A percentile compares a stretch with the other conserved stretches of the same genome.
Conservation (phyloP, 2,329 filamentous ascomycete species). For the Curvularia verruculosa region DNA sequence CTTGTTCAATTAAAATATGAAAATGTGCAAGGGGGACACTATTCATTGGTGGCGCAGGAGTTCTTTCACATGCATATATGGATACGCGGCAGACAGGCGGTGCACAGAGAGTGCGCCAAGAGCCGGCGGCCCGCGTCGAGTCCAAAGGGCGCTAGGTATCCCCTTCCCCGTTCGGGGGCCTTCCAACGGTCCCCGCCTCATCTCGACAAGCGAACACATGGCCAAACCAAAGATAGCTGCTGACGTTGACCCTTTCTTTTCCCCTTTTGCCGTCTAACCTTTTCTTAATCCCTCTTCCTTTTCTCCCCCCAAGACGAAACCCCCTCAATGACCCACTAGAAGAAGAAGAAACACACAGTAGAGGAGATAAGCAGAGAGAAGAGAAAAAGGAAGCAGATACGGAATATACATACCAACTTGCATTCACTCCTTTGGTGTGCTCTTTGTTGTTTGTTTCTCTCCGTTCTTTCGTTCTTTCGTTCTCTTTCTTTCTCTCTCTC, state of each 20-base stretch:
- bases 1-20: background rate
- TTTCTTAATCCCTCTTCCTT: constrained; percentile 5
- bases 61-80: background rate
- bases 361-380: background rate
- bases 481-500: constrained; percentile 1
- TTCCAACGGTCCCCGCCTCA: background rate
- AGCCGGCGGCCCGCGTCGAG: constrained; percentile 10
- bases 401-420: constrained; percentile 11
- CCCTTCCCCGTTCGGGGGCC: constrained; percentile 2
- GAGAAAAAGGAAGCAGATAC: constrained; percentile 1
- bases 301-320: background rate
- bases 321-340: background rate
- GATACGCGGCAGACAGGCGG: background rate
- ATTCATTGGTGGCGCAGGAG: background rate
- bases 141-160: constrained; percentile 1
- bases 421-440: constrained; percentile 6
- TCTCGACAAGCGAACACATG: constrained; percentile 4
- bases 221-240: constrained; percentile 3
- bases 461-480: background rate
- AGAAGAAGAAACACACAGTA: background rate
- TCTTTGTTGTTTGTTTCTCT: background rate
- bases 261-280: background rate
- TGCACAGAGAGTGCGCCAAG: background rate
- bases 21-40: background rate
- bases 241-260: background rate